Conservation (phyloP, 1,284 basidiomycete species). For the Chiua sp. region DNA sequence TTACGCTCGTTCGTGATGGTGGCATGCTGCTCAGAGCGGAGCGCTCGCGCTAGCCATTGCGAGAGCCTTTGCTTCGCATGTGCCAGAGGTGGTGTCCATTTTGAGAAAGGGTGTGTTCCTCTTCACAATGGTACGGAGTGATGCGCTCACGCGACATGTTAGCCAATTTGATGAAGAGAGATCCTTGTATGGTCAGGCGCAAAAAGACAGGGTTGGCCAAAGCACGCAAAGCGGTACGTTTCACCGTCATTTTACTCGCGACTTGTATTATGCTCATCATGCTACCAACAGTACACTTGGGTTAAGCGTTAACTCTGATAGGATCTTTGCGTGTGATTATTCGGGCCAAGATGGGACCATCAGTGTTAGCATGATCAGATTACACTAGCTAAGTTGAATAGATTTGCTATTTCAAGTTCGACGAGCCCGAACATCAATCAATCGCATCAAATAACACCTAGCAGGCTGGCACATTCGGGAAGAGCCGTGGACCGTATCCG, state of each 20-base stretch:
- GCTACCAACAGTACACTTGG: constrained; percentile 75
- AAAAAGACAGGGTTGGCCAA: constrained; percentile 95
- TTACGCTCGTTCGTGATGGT: constrained; percentile 89
- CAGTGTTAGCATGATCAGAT: no score
- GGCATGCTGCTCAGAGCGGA: constrained; percentile 91
- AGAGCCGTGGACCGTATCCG: no score
- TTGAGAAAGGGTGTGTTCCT: no score
- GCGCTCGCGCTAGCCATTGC: constrained; percentile 87
- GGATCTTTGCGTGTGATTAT: no score
- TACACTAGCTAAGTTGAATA: no score
- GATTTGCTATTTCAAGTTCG: no score
- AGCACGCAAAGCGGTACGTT: constrained; percentile 87
- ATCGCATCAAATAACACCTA: no score
- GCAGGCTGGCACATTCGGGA: no score
- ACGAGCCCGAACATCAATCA: no score
- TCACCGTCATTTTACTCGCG: background rate
- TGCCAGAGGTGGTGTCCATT: constrained; percentile 69
- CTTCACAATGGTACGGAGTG: no score
- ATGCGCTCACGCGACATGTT: no score
- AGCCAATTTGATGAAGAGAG: constrained; percentile 90
- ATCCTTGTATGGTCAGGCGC: constrained; percentile 97
- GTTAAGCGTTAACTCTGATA: constrained; percentile 97
- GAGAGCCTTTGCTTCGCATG: constrained; percentile 80
- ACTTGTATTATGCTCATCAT: constrained; percentile 4
- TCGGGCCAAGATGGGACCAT: no score